Base-by-base conservation (phyloP, 1,284 basidiomycete genomes). In the Ustilago crameri region DNA sequence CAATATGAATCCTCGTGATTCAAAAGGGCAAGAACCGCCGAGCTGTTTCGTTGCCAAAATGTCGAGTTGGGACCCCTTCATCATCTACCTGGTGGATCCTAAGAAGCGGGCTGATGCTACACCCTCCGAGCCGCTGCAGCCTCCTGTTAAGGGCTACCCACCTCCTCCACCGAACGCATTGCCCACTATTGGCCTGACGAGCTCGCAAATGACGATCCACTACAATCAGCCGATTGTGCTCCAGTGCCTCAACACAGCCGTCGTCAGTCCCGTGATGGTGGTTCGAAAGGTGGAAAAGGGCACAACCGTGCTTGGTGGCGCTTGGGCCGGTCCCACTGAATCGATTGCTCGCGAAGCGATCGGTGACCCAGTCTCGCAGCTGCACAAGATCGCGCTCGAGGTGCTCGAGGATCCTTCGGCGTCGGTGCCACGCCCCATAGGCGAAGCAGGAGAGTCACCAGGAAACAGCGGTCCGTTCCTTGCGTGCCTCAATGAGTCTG, bases 221-320 rank as follows among this genome's bases (percentile, higher is more conserved):
- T 97, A 96, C 87, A 98, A 98, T 81, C 92, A 95, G 82, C 94
- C 93, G 0, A 91, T 98, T 47, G 93, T 98, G 30, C 85, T 98
- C 18, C 95, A 98, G 82, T 97, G 94, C 76, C 86, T 97, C 66
- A 92, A 91, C 9, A 95, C 95, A 2, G 95, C 94, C 20, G 91
- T 93, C 24, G 91, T 95, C 74, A 93, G 92, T 59, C 95, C 95
- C 9, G 89, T 94, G 24, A 87, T 98, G 61, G 91, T 97, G 83
- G 91, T 98, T 75, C 91, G 95, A 47, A 93, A 93, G 80, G 92
- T 95, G 61, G 94, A 96, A 75, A 91, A 92, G 79, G 91, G 91
- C 69, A 93, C 92, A 1, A 92, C 90, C 7, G 93, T 92, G 44
- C 90, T 94, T 20, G 93, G 94, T 51, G 93, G 93, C 51, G 92